Percentiles rank a stretch among this genome's conserved stretches.
phyloP scores from a whole-genome alignment of 352 stramenopile genomes.

The Pythium plurisporium region DNA sequence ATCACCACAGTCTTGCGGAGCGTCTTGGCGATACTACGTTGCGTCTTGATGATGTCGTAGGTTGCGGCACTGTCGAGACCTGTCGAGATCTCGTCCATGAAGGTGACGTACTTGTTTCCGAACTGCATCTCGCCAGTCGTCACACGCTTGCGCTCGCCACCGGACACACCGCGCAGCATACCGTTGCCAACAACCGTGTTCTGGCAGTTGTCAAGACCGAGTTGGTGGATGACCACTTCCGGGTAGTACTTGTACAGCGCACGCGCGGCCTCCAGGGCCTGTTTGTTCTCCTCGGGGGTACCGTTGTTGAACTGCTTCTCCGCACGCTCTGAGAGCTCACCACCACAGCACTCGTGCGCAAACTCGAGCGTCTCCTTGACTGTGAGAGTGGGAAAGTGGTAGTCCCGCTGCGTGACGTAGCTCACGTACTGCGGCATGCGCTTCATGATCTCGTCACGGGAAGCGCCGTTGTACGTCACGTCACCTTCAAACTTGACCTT shows the following conservation, averaged over 20 bases:
- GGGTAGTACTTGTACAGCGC: too few relatives aligned
- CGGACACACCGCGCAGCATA: conserved; percentile 76
- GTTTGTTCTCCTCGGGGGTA: too few relatives aligned
- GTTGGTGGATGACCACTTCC: too few relatives aligned
- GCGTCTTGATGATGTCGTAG: conserved; percentile 85
- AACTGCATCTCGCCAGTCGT: conserved; percentile 92
- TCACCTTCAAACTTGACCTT: conserved; percentile 49
- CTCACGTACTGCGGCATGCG: conserved; percentile 62
- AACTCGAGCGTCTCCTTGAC: conserved; percentile 94
- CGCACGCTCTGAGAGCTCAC: too few relatives aligned
- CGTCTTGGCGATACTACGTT: conserved; percentile 39
- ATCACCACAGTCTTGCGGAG: conserved; percentile 31
- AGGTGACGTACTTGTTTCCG: conserved; percentile 60
- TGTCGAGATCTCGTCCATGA: conserved; percentile 92
- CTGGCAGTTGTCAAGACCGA: too few relatives aligned
- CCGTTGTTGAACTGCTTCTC: too few relatives aligned
- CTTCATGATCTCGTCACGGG: conserved; percentile 45
- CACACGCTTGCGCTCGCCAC: conserved; percentile 82
- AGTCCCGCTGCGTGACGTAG: conserved; percentile 69
- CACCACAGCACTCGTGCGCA: too few relatives aligned
- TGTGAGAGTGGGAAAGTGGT: conserved; percentile 89
- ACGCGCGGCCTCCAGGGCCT: too few relatives aligned
- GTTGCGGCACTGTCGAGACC: conserved; percentile 91
- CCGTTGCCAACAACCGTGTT: conserved; percentile 86
- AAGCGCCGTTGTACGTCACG: conserved; percentile 52